Evolutionary conservation across 2,329 filamentous ascomycete genomes (phyloP).

Genomic region (Volutella citrinella): DNA sequence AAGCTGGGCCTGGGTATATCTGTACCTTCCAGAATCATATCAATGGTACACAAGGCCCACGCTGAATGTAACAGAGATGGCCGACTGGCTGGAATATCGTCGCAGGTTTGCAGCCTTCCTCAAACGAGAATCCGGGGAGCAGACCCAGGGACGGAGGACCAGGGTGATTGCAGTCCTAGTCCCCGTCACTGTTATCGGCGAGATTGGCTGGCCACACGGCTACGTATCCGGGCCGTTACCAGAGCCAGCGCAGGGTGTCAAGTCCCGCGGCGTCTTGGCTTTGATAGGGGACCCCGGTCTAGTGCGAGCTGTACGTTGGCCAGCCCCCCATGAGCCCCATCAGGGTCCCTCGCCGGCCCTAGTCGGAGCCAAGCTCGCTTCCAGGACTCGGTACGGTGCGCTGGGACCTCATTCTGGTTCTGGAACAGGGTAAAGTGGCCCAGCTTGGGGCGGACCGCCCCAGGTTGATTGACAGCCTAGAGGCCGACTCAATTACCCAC

Average conservation of each 20-base stretch:
- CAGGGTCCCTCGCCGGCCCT: conserved; percentile 6
- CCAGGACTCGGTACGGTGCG: conserved; percentile 19
- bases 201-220: conserved; percentile 32
- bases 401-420: conserved; percentile 23
- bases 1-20: conserved; percentile 15
- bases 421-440: conserved; percentile 13
- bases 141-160: conserved; percentile 24
- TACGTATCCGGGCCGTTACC: conserved; percentile 34
- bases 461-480: conserved; percentile 14
- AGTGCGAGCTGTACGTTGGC: conserved; percentile 1
- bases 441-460: conserved; percentile 15
- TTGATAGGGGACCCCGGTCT: background rate
- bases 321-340: no score
- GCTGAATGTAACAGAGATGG: conserved; percentile 10
- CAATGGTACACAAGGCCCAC: conserved; percentile 20
- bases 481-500: conserved; percentile 9
- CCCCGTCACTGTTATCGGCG: conserved; percentile 24
- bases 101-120: no score
- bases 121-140: conserved; percentile 36
- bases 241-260: conserved; percentile 24
- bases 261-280: conserved; percentile 16
- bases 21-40: conserved; percentile 31
- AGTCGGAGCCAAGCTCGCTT: conserved; percentile 25
- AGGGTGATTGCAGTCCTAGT: conserved; percentile 25
- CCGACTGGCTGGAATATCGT: conserved; percentile 16